Evolutionary conservation across 2,329 filamentous ascomycete genomes (phyloP).

Genomic region (Pyrenochaeta sp.): DNA sequence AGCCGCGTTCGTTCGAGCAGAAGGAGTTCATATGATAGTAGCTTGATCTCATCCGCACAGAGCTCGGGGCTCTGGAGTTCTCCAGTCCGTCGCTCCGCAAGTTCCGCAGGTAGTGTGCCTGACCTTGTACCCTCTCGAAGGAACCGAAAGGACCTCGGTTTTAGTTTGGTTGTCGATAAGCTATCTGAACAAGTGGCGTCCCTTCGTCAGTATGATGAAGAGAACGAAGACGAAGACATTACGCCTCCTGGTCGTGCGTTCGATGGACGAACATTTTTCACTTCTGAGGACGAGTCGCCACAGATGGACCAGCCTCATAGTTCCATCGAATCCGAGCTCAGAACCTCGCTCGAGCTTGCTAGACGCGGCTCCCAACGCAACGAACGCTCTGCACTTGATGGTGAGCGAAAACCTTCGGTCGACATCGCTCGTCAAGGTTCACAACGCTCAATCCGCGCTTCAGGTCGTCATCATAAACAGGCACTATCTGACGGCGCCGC

Average conservation of each 20-base stretch:
- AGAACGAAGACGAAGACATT: conserved; percentile 37
- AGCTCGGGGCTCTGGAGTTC: conserved; percentile 44
- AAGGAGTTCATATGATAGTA: conserved; percentile 64
- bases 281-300: conserved; percentile 30
- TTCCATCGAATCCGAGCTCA: conserved; percentile 30
- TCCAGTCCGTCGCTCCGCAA: conserved; percentile 44
- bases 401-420: conserved; percentile 27
- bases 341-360: conserved; percentile 35
- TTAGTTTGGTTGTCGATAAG: conserved; percentile 41
- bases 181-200: conserved; percentile 43
- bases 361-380: conserved; percentile 31
- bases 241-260: conserved; percentile 37
- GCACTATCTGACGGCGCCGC: conserved; percentile 43
- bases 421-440: conserved; percentile 34
- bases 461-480: conserved; percentile 37
- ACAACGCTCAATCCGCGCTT: conserved; percentile 17
- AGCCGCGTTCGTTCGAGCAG: conserved; percentile 63
- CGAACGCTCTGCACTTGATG: conserved; percentile 17
- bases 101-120: conserved; percentile 48
- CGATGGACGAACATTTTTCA: conserved; percentile 40
- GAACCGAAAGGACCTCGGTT: conserved; percentile 35
- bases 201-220: conserved; percentile 32
- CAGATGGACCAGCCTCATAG: conserved; percentile 5
- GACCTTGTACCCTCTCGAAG: conserved; percentile 47
- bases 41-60: conserved; percentile 55